phyloP scores from a whole-genome alignment of 2,329 filamentous ascomycete species.

The Coccinonectria pachysandricola region DNA sequence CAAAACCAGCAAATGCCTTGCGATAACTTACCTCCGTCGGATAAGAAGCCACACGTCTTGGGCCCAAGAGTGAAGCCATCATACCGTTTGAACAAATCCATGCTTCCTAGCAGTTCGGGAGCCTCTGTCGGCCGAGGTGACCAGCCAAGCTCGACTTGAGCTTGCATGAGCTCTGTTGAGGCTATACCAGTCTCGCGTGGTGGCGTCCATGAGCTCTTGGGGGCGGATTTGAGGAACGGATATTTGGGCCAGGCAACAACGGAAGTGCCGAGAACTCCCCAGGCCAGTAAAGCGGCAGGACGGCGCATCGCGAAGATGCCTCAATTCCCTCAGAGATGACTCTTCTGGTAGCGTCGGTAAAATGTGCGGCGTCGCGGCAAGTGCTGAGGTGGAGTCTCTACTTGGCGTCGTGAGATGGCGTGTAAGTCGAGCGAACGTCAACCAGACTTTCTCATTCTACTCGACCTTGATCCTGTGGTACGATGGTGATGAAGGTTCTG shows the following conservation, averaged over 20 bases:
- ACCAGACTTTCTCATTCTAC: not conserved
- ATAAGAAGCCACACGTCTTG: slow-evolving; percentile 23
- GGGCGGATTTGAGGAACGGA: slow-evolving; percentile 9
- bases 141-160: slow-evolving; percentile 20
- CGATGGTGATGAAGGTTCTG: too few relatives aligned
- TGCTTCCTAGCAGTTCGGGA: slow-evolving; percentile 19
- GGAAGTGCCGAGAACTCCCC: slow-evolving; percentile 15
- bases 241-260: slow-evolving; percentile 15
- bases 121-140: slow-evolving; percentile 23
- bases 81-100: slow-evolving; percentile 19
- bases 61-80: slow-evolving; percentile 19
- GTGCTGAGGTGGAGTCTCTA: too few relatives aligned
- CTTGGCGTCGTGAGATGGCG: too few relatives aligned
- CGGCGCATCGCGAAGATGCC: slow-evolving; percentile 9
- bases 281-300: slow-evolving; percentile 12
- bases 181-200: slow-evolving; percentile 17
- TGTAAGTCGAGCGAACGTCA: too few relatives aligned
- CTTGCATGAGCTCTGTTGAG: slow-evolving; percentile 6
- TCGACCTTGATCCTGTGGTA: too few relatives aligned
- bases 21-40: slow-evolving; percentile 19
- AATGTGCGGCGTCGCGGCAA: slow-evolving; percentile 1
- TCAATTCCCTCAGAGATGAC: slow-evolving; percentile 1
- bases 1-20: not conserved
- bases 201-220: slow-evolving; percentile 20
- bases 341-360: not conserved